Evolutionary conservation across 139 green algal species (phyloP), one percentile per base, ranked within the genome.

Genomic region (Closterium sp.): DNA sequence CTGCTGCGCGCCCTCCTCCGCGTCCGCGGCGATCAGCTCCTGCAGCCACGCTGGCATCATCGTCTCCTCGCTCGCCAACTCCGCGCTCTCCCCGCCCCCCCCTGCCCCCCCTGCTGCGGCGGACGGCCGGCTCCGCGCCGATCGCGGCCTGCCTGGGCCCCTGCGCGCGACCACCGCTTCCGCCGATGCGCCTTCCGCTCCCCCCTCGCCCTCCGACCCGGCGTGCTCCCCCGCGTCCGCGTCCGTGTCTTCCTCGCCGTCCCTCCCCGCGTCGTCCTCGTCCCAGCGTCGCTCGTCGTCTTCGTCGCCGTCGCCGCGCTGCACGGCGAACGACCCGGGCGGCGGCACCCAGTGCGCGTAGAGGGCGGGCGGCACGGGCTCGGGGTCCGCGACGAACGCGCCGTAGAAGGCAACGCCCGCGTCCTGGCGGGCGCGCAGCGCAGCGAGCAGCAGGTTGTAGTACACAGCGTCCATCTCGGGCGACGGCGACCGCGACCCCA

Each of bases 401-500:
- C 84, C 84, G 84, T 87, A 87, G 84, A 32, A 87, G 16, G 84
- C 84, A 21, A 33, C 31, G 30, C 84, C 84, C 10, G 84, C 84
- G 3, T 87, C 84, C 84, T 87, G 84, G 84, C 31, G 84, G 7
- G 30, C 30, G 84, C 84, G 84, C 84, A 87, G 84, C 84, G 30
- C 84, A 21, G 30, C 84, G 30, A 87, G 84, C 84, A 87, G 31
- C 30, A 34, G 84, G 84, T 87, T 87, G 84, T 87, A 87, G 84
- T 34, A 87, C 0, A 87, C 19, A 19, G 25, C 30, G 84, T 87
- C 84, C 30, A 87, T 87, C 43, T 69, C 43, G 12, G 43, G 43
- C 43, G 43, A 69, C 43, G 43, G 43, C 43, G 43, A 69, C 43
- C 43, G 43, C 43, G 43, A 69, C 43, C 12, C 21, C 43, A 16